A percentile compares a stretch with the other conserved stretches of the same genome.
phyloP scores from a whole-genome alignment of 192 early-diverging fungal genomes.

The Coemansia aciculifera region DNA sequence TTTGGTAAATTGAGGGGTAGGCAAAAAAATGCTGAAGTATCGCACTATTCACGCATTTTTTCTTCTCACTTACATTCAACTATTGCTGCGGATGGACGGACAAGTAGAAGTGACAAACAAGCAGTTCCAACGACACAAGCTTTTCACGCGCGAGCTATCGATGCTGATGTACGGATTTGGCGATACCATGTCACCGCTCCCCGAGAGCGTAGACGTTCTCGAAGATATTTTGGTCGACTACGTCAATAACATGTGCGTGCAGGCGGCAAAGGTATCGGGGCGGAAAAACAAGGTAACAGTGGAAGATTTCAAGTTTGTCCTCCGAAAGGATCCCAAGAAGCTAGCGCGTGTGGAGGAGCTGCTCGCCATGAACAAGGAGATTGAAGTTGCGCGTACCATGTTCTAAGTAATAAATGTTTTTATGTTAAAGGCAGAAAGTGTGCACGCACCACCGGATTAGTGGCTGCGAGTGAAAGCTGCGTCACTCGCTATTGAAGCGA shows the following conservation, averaged over 20 bases:
- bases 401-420: conserved; percentile 18
- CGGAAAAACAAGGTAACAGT: conserved; percentile 30
- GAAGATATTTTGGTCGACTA: conserved; percentile 55
- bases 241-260: conserved; percentile 43
- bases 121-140: conserved; percentile 47
- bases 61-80: neutral
- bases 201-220: conserved; percentile 49
- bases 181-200: conserved; percentile 27
- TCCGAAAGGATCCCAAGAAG: conserved; percentile 56
- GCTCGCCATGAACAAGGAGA: conserved; percentile 54
- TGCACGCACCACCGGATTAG: neutral
- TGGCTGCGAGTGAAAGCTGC: neutral
- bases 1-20: neutral
- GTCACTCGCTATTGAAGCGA: neutral
- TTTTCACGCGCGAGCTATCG: conserved; percentile 47
- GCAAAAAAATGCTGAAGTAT: neutral
- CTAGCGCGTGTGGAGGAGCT: conserved; percentile 53
- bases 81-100: conserved; percentile 30
- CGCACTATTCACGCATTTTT: neutral
- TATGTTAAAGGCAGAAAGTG: neutral
- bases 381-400: conserved; percentile 37
- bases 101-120: conserved; percentile 47
- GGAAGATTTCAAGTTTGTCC: conserved; percentile 51
- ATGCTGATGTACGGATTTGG: conserved; percentile 53
- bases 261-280: conserved; percentile 40